Percentiles rank a stretch among this genome's conserved stretches.
phyloP scores from a whole-genome alignment of 2,329 filamentous ascomycete genomes.

The Paecilomyces fulvus region DNA sequence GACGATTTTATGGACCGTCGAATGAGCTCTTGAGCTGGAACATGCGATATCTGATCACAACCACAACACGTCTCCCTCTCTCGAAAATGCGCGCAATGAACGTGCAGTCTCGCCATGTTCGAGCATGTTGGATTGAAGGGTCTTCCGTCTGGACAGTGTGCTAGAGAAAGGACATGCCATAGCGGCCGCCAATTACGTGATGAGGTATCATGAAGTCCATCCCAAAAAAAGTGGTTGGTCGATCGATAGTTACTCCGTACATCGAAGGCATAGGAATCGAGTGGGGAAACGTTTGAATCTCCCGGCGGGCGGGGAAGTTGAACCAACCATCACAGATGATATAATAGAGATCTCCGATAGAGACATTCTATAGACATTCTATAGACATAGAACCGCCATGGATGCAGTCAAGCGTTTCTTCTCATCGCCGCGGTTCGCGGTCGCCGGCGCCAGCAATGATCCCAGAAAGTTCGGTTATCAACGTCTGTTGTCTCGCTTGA shows the following conservation, averaged over 20 bases:
- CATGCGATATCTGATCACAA: not conserved
- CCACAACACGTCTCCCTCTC: not conserved
- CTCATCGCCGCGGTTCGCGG: constrained; percentile 68
- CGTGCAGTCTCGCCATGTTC: not conserved
- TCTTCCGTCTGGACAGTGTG: not conserved
- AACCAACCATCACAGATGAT: not conserved
- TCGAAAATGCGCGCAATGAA: not conserved
- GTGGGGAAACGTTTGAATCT: not conserved
- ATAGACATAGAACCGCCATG: constrained; percentile 17
- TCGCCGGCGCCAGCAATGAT: constrained; percentile 83
- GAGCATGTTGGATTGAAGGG: not conserved
- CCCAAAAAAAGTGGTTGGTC: not conserved
- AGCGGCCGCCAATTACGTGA: not conserved
- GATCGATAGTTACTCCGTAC: not conserved
- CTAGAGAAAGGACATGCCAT: not conserved
- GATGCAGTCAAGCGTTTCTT: constrained; percentile 69
- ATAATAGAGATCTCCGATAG: not conserved
- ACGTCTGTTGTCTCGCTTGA: constrained; percentile 42
- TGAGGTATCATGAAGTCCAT: not conserved
- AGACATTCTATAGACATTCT: not conserved
- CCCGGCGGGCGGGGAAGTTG: not conserved
- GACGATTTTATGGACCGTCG: not conserved
- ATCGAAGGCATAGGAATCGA: not conserved
- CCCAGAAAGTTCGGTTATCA: constrained; percentile 81
- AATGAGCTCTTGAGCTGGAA: not conserved